A percentile compares a stretch with the other conserved stretches of the same genome.
Conservation (phyloP, 495 filamentous ascomycete species). For the Bacidia rubella region DNA sequence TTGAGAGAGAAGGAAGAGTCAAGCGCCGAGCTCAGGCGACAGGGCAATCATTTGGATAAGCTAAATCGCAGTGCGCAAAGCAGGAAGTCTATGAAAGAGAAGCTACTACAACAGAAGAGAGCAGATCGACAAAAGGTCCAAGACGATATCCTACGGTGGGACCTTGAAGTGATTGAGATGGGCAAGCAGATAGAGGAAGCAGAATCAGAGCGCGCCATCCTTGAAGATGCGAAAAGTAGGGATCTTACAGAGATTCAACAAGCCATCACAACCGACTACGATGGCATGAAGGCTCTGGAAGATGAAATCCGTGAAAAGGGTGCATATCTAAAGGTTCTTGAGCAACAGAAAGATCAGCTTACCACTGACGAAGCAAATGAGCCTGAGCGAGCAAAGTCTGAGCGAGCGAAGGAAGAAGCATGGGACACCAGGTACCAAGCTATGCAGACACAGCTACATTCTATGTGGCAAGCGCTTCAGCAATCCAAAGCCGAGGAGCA, state of each 20-base stretch:
- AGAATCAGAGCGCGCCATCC: constrained; percentile 31
- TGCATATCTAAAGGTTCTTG: constrained; percentile 46
- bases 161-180: constrained; percentile 39
- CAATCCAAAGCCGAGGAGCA: constrained; percentile 37
- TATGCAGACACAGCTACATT: constrained; percentile 39
- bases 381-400: constrained; percentile 32
- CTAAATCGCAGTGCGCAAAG: constrained; percentile 74
- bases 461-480: constrained; percentile 33
- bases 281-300: constrained; percentile 42
- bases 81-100: constrained; percentile 64
- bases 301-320: constrained; percentile 50
- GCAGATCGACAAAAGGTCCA: constrained; percentile 47
- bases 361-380: constrained; percentile 36
- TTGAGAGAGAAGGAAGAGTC: constrained; percentile 77
- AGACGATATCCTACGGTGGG: constrained; percentile 46
- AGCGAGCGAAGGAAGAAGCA: constrained; percentile 42
- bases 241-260: constrained; percentile 37
- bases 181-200: constrained; percentile 32
- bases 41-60: constrained; percentile 68
- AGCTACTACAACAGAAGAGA: constrained; percentile 46
- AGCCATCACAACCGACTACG: constrained; percentile 38
- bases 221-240: constrained; percentile 25
- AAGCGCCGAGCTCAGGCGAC: constrained; percentile 65
- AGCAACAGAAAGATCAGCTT: constrained; percentile 48
- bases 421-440: constrained; percentile 38